Base-by-base conservation (phyloP, 1,284 basidiomycete species). In the Rhizopogon hawkerae region DNA sequence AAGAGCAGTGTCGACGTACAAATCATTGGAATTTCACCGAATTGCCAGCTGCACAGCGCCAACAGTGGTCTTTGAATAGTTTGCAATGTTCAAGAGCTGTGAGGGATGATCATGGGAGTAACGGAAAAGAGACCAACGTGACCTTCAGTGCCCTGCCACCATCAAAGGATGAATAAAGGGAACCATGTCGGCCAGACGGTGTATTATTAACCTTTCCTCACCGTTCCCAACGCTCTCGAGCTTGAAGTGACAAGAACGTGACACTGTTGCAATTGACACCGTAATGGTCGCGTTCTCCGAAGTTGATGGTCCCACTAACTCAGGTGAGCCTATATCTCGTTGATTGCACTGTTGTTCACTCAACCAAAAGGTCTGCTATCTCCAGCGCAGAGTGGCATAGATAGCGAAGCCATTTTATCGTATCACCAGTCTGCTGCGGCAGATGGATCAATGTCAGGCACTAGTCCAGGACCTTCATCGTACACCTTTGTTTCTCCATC, bases 361-460 rank as follows among this genome's bases (percentile, higher is more conserved):
- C 16, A 21, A 31, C 11, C 14, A 43, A 4, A 43, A 42, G 7
- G 16, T 31, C 41, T 42, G 4, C 41, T 16, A n/a, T 42, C 41
- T 31, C 16, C 26, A 16, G 29, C 16, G 4, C 41, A 21, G 16
- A 42, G 3, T 3, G 39, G 26, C 31, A 11, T 46, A 42, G 67
- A 71, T 48, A 61, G 65, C 10, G 62, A 66, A 39, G 56, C 53
- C 47, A 69, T 69, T 51, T 50, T 72, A 47, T 68, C 69, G 13
- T 71, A 69, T 52, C 66, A 69, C 56, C 62, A 63, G 37, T 64
- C 66, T 16, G 56, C 58, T 47, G 56, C 61, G 44, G 57, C 60
- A 3, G 56, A 57, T 13, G 54, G 55, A 46, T 49, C 50, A 24
- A 21, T 35, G 14, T 43, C 49, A 2, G 34, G 42, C 14, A 29